phyloP scores from a whole-genome alignment of 1,284 basidiomycete genomes.

The Moesziomyces sp. region DNA sequence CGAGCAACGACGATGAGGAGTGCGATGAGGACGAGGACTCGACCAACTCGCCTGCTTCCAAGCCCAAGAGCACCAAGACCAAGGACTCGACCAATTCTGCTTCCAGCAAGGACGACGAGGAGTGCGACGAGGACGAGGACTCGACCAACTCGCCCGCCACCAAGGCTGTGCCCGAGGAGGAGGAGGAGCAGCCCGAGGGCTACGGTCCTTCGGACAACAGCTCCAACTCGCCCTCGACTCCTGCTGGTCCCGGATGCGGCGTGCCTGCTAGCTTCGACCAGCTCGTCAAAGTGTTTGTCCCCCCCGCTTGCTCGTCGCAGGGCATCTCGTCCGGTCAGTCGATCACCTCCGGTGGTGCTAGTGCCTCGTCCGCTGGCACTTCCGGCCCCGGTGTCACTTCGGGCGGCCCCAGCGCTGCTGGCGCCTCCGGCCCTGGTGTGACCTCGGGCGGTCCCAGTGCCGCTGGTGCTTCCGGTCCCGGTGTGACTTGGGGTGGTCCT shows the following conservation, averaged over 20 bases:
- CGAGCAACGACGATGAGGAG: background rate
- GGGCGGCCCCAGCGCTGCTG: conserved; percentile 3
- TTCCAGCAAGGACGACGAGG: background rate
- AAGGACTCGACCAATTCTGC: too few relatives aligned
- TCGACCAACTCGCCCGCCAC: background rate
- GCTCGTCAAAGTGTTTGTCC: conserved; percentile 20
- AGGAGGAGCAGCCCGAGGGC: background rate
- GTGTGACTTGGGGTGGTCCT: conserved; percentile 13
- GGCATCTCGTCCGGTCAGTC: conserved; percentile 13
- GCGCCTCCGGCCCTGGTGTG: background rate
- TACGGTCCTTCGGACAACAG: background rate
- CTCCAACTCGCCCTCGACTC: background rate
- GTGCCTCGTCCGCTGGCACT: background rate
- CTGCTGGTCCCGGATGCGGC: conserved; percentile 4
- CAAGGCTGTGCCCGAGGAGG: too few relatives aligned
- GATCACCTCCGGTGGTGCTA: conserved; percentile 11
- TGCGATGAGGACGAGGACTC: background rate
- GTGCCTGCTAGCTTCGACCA: conserved; percentile 10
- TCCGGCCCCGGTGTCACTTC: conserved; percentile 9
- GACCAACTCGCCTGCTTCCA: background rate
- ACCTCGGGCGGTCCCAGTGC: conserved; percentile 13
- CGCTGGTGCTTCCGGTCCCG: background rate
- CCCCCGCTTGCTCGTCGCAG: background rate
- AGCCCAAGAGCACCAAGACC: too few relatives aligned
- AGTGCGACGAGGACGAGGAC: background rate